Evolutionary conservation across 139 green algal genomes (phyloP), one percentile per base, ranked within the genome.

Genomic region (Eudorina sp.): DNA sequence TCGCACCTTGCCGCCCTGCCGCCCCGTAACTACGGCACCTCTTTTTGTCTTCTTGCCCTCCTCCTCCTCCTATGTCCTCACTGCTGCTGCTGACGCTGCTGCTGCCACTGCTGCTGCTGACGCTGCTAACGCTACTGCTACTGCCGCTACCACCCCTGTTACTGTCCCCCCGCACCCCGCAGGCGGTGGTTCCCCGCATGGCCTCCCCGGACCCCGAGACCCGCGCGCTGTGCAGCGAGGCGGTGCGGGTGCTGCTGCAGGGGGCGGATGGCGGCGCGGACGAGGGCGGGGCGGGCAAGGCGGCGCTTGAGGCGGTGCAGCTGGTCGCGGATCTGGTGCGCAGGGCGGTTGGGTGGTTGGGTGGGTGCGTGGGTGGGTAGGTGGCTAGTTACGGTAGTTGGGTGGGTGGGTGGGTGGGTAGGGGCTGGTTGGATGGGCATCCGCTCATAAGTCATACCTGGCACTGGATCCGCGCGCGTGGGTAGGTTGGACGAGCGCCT

Each of bases 291-390:
- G 72, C 74, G 25, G 92, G 92, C 78, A 74, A 68, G 21, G 74
- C 89, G 21, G 68, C 90, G 14, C 58, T 94, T 55, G 86, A 96
- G 45, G 95, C 93, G 25, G 93, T 98, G 88, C 96, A 99, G 94
- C 94, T 99, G 68, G 90, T 98, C 48, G 97, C 97, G 8, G 97
- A 99, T 82, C 89, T 99, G 41, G 94, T 99, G 62, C 92, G 77
- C n/a, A 27, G 40, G 40, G 90, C 11, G 89, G 16, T 69, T 74
- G 60, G 36, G 78, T 21, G 40, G 40, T 1, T 38, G 9, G 43
- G 60, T 75, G 41, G 21, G 70, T 79, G n/a, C 43, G 62, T 72
- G 62, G 16, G 8, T 72, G 29, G 29, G 62, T 8, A 7, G 6
- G 62, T 8, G 62, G 4, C 29, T 18, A 6, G 62, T 18, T 2